Base-by-base conservation (phyloP, 768 basidiomycete species). In the Lentinula guzmanii region DNA sequence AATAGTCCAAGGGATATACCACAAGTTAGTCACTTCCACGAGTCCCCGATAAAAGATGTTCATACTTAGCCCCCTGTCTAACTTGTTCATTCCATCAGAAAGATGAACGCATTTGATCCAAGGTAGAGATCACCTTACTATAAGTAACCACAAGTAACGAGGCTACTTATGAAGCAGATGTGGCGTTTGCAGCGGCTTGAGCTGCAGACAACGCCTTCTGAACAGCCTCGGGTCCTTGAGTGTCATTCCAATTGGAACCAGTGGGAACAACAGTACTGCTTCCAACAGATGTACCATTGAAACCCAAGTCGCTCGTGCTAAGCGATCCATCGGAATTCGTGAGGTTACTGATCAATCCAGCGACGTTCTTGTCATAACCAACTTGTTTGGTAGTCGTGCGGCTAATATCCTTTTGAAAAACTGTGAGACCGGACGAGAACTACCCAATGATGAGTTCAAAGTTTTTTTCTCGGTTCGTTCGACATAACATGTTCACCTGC, bases 351-450 rank as follows among this genome's bases (percentile, higher is more conserved):
- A 64, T 31, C 48, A 67, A 61, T 42, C 52, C 31, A 5, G 65
- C 67, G 21, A 70, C 55, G 2, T 52, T 13, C n/a, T 62, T 24
- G 52, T 70, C 68, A 54, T 60, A 70, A 8, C 69, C 69, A 60
- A 67, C 61, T 21, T 67, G 65, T 28, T 63, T 60, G 34, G 53
- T 62, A 3, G 64, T 61, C 35, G 64, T 60, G 39, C 66, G 66
- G 28, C 62, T 60, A 16, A 70, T 60, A 42, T 70, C 68, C 34
- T 64, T 58, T 24, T 64, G 58, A 65, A 71, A 70, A 35, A 62
- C 61, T 24, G 58, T 21, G n/a, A 70, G 60, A 52, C 63, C 61
- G 16, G 50, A 43, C 28, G 41, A 16, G 31, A 55, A 45, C 28
- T 42, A 31, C 13, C 58, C 16, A 34, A 11, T 21, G 6, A 28